Base-by-base conservation (phyloP, 345 rosid species). In the Euphorbia lathyris region DNA sequence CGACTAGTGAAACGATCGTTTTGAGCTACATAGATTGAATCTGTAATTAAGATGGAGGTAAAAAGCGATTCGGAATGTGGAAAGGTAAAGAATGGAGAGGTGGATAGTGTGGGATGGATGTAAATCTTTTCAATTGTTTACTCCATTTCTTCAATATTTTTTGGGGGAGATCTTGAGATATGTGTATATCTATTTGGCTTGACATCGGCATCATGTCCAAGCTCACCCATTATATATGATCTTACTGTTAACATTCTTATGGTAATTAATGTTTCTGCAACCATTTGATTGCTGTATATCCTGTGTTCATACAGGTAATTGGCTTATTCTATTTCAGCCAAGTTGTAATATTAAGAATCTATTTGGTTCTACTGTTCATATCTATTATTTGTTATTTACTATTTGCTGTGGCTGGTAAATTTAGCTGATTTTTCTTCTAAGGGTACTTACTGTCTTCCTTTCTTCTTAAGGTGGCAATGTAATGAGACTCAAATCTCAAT, bases 101-200 rank as follows among this genome's bases (percentile, higher is more conserved):
- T 66, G 66, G 67, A 58, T 72, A 64, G 57, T 69, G 55, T 34
- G 23, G 58, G 66, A 64, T 67, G 76, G 76, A 67, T 71, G 85
- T 83, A 76, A 79, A 80, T 76, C 62, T 73, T 22, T 73, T 71
- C 67, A 38, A 58, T 71, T 57, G 55, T 38, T 68, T 65, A 30
- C 67, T 77, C 38, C 70, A 22, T 67, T 67, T 22, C 36, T 26
- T 38, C 20, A 32, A 45, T 65, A 47, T 45, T 72, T 68, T 59
- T 30, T 67, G 7, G 69, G 76, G 66, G 57, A 66, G 64, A 8
- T 42, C 66, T 65, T 65, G 43, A 43, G 40, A 63, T 68, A 43
- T 63, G 16, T 79, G 65, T 64, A 19, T 57, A 22, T 57, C 65
- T 76, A 48, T 47, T 50, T 23, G 47, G 62, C 48, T 69, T 40